phyloP scores from a whole-genome alignment of 1,139 yeast species.

The Candida tropicalis region DNA sequence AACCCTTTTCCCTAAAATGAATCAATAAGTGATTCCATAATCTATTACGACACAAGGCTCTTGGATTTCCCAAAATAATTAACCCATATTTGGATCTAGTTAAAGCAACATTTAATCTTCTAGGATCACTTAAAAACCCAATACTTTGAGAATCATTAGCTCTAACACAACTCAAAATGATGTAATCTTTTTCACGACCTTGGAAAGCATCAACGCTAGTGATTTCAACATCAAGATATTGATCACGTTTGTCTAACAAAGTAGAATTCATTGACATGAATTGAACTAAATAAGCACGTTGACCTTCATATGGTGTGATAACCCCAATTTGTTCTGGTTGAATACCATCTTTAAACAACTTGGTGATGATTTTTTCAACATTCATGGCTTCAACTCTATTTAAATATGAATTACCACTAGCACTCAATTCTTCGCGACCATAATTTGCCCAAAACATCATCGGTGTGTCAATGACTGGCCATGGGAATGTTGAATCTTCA shows the following conservation, averaged over 20 bases:
- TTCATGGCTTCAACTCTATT: conserved; percentile 92
- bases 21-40: conserved; percentile 80
- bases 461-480: conserved; percentile 83
- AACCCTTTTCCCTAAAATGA: conserved; percentile 82
- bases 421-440: conserved; percentile 87
- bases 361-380: conserved; percentile 77
- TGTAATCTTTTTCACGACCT: conserved; percentile 92
- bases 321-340: conserved; percentile 85
- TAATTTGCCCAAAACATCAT: conserved; percentile 96
- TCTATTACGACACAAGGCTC: conserved; percentile 67
- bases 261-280: conserved; percentile 78
- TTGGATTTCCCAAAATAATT: conserved; percentile 81
- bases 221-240: conserved; percentile 77
- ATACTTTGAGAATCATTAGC: conserved; percentile 82
- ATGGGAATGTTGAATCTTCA: conserved; percentile 67
- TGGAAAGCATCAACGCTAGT: conserved; percentile 96
- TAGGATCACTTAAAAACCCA: conserved; percentile 87
- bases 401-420: conserved; percentile 80
- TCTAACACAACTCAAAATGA: conserved; percentile 87
- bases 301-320: conserved; percentile 94
- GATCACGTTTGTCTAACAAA: conserved; percentile 55
- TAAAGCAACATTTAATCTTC: conserved; percentile 89
- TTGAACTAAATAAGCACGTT: conserved; percentile 78
- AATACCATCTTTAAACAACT: conserved; percentile 79
- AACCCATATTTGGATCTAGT: conserved; percentile 91